These are phyloP conservation scores for Boletales sp. DNA, from an alignment of 768 basidiomycete species.

Conservation along the genomic window DNA sequence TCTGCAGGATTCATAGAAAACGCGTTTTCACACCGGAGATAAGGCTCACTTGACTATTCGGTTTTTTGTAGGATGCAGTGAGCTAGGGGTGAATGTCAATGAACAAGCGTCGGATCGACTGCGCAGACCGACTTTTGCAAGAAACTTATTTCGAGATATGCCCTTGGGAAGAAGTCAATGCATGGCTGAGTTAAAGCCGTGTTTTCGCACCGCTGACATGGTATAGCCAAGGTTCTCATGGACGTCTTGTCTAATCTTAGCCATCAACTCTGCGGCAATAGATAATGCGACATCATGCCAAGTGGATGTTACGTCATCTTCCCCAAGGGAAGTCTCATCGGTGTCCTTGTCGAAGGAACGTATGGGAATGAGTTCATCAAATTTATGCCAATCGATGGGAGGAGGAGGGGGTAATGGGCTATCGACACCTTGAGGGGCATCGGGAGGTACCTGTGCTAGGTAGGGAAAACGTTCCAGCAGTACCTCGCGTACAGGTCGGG, in stretches of 20 bases:
- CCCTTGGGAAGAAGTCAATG: constrained; percentile 46
- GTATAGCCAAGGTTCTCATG: constrained; percentile 78
- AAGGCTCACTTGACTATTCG: constrained; percentile 67
- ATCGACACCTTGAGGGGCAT: constrained; percentile 69
- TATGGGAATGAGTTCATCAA: constrained; percentile 63
- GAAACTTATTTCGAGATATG: constrained; percentile 88
- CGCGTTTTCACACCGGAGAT: background rate
- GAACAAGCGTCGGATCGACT: background rate
- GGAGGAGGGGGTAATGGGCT: constrained; percentile 75
- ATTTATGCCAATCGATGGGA: constrained; percentile 53
- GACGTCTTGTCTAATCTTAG: constrained; percentile 66
- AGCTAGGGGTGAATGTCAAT: constrained; percentile 45
- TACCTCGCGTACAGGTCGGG: constrained; percentile 70
- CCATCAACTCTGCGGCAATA: constrained; percentile 85
- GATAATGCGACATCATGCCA: constrained; percentile 95
- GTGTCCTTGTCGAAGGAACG: constrained; percentile 29
- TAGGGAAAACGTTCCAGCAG: constrained; percentile 75
- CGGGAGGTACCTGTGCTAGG: constrained; percentile 64
- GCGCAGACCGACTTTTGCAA: constrained; percentile 70
- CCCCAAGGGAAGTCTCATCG: constrained; percentile 9
- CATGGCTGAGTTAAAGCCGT: background rate
- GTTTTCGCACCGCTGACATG: constrained; percentile 75
- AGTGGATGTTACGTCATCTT: constrained; percentile 41
- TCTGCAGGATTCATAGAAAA: constrained; percentile 42
- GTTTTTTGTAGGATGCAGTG: constrained; percentile 88